A percentile compares a stretch with the other conserved stretches of the same genome.
phyloP scores from a whole-genome alignment of 129 eudicot species.

The Oenanthe sinensis region DNA sequence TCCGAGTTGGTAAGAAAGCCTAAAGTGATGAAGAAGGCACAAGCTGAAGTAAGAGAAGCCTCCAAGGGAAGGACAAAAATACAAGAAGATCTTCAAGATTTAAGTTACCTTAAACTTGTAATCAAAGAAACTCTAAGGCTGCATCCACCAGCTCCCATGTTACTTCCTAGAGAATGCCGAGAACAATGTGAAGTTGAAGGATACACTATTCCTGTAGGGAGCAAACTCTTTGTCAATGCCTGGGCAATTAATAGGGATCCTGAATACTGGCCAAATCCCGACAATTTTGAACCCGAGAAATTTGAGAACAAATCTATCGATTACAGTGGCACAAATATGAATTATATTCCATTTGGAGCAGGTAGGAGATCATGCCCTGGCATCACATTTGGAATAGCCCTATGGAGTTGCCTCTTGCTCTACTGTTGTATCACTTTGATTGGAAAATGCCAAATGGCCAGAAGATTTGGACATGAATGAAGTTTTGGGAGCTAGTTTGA shows the following conservation, averaged over 20 bases:
- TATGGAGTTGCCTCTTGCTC: conserved; percentile 16
- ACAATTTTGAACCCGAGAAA: conserved; percentile 17
- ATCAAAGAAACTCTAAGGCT: conserved; percentile 28
- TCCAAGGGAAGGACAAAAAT: not conserved
- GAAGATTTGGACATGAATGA: conserved; percentile 13
- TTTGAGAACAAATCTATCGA: conserved; percentile 1
- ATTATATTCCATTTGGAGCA: conserved; percentile 21
- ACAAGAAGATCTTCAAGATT: conserved; percentile 13
- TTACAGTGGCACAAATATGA: conserved; percentile 14
- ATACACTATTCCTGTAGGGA: conserved; percentile 24
- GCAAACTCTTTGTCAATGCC: conserved; percentile 13
- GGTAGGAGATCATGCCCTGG: conserved; percentile 20
- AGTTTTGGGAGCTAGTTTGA: conserved; percentile 12
- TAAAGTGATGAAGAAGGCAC: conserved; percentile 15
- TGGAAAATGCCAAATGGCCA: conserved; percentile 9
- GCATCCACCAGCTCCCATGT: conserved; percentile 24
- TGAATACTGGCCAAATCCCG: conserved; percentile 8
- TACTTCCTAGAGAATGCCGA: conserved; percentile 22
- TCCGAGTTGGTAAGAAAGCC: conserved; percentile 14
- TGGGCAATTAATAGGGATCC: conserved; percentile 24
- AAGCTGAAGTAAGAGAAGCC: conserved; percentile 17
- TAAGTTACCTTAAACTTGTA: conserved; percentile 21
- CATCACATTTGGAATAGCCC: conserved; percentile 14
- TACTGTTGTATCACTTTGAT: conserved; percentile 16
- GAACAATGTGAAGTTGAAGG: conserved; percentile 11